Conservation (phyloP, 2,329 filamentous ascomycete genomes). For the Xenosphaeropsis pyriputrescens region DNA sequence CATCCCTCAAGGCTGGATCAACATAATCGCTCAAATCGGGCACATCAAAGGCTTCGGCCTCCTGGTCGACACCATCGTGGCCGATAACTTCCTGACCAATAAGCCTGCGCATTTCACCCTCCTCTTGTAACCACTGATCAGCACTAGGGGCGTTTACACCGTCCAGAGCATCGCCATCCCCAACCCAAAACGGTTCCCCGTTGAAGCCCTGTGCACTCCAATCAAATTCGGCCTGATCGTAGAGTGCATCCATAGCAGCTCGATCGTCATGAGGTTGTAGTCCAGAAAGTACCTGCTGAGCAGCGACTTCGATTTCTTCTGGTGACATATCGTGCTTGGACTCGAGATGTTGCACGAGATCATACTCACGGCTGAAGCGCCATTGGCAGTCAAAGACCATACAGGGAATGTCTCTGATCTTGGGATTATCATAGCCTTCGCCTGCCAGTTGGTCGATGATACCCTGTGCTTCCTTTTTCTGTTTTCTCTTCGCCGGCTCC, state of each 20-base stretch:
- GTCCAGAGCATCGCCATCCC: slow-evolving; percentile 7
- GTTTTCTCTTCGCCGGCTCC: slow-evolving; percentile 8
- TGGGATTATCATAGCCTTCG: slow-evolving; percentile 32
- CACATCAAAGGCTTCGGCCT: neutral
- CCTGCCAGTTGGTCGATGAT: slow-evolving; percentile 36
- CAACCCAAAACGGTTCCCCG: slow-evolving; percentile 14
- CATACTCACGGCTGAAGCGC: slow-evolving; percentile 40
- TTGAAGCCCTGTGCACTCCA: slow-evolving; percentile 14
- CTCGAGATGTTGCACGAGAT: slow-evolving; percentile 39
- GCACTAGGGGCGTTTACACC: slow-evolving; percentile 1
- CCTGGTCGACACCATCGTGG: too few species aligned
- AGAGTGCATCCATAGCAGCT: neutral
- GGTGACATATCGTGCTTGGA: slow-evolving; percentile 19
- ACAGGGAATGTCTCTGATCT: slow-evolving; percentile 31
- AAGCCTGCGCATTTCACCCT: slow-evolving; percentile 14
- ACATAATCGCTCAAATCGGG: neutral
- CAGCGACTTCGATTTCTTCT: neutral
- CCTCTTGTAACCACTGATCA: slow-evolving; percentile 11
- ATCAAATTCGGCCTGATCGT: slow-evolving; percentile 7
- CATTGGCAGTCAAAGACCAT: slow-evolving; percentile 31
- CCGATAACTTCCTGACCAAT: slow-evolving; percentile 8
- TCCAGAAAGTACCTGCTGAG: neutral
- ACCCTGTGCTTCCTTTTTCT: slow-evolving; percentile 4
- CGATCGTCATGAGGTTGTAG: neutral
- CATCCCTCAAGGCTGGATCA: neutral